Conservation (phyloP, 306 rosid species). For the Cucurbita maxima region DNA sequence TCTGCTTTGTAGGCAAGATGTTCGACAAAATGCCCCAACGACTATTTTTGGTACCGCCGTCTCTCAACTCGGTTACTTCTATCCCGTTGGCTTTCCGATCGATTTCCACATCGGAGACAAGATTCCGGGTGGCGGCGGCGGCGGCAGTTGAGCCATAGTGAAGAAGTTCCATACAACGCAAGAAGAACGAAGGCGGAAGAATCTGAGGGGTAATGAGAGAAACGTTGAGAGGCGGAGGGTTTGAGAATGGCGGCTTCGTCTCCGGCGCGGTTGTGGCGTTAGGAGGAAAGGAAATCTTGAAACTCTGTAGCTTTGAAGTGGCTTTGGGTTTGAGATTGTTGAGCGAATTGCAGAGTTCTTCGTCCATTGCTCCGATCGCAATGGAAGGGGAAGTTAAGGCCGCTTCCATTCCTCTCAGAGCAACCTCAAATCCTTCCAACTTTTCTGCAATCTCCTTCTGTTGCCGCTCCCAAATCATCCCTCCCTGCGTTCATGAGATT, state of each 20-base stretch:
- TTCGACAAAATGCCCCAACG: neutral
- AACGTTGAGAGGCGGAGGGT: constrained; percentile 11
- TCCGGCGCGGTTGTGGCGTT: constrained; percentile 29
- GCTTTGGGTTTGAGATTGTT: constrained; percentile 18
- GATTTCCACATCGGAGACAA: neutral
- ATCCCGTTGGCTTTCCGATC: neutral
- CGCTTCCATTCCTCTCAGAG: constrained; percentile 51
- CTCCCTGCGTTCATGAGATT: constrained; percentile 37
- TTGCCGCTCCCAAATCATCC: constrained; percentile 57
- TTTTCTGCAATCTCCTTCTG: constrained; percentile 19
- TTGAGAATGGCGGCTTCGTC: constrained; percentile 10
- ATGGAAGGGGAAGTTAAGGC: constrained; percentile 36
- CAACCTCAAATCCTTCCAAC: constrained; percentile 29
- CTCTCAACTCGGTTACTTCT: neutral
- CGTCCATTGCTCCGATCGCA: constrained; percentile 28
- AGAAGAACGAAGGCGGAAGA: constrained; percentile 43
- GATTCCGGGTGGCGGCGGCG: constrained; percentile 13
- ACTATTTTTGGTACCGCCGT: neutral
- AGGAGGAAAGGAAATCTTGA: constrained; percentile 18
- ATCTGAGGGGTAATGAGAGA: constrained; percentile 17
- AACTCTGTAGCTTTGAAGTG: constrained; percentile 24
- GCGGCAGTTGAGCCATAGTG: constrained; percentile 14
- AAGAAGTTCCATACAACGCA: constrained; percentile 46
- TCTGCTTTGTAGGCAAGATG: constrained; percentile 20
- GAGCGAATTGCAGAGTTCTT: constrained; percentile 27